phyloP scores from a whole-genome alignment of 2,329 filamentous ascomycete species.

The Xylaria sp. region DNA sequence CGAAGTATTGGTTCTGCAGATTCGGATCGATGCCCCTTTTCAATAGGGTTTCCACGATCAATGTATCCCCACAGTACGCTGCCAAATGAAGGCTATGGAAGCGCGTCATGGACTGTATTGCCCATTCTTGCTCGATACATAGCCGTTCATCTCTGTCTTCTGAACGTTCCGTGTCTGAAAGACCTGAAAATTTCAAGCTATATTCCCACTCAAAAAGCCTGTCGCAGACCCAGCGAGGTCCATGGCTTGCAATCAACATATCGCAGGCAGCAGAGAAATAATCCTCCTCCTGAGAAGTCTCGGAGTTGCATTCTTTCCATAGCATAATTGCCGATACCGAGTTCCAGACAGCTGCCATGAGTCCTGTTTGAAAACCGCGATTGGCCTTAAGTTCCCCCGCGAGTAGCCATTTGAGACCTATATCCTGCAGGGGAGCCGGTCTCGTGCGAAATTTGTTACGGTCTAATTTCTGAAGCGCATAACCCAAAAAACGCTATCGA shows the following conservation, averaged over 20 bases:
- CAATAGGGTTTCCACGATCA: not conserved
- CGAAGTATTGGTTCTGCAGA: not conserved
- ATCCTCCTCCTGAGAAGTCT: not conserved
- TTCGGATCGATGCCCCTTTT: not conserved
- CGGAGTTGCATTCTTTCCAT: not conserved
- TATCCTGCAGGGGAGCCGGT: not conserved
- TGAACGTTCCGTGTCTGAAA: not conserved
- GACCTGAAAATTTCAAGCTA: not conserved
- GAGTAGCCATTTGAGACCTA: not conserved
- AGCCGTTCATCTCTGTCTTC: not conserved
- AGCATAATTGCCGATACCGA: not conserved
- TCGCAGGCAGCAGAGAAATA: not conserved
- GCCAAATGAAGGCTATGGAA: slow-evolving; percentile 1
- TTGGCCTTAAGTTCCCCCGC: not conserved
- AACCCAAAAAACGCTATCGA: not conserved
- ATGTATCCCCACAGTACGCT: not conserved
- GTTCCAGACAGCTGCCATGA: not conserved
- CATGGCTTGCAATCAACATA: not conserved
- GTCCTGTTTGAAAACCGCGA: not conserved
- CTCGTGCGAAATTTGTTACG: not conserved
- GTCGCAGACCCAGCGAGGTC: not conserved
- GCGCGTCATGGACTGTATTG: not conserved
- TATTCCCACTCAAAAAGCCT: not conserved
- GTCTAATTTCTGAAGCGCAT: not conserved
- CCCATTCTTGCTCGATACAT: not conserved